Evolutionary conservation across 106 monocot genomes (phyloP).

Genomic region (Dendrobium officinale): DNA sequence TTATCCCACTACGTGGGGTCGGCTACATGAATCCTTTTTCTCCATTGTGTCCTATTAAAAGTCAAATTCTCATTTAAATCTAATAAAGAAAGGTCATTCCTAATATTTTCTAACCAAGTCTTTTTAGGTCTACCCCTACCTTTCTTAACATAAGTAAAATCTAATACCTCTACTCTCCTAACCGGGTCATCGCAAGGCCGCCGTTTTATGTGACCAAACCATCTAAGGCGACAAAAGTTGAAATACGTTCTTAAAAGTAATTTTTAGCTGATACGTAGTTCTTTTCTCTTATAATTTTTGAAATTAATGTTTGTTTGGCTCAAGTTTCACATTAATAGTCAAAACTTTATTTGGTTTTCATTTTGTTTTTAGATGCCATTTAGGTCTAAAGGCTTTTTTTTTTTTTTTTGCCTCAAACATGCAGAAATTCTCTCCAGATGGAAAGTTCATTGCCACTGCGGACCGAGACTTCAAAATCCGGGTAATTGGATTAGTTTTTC

Average conservation of each 20-base stretch:
- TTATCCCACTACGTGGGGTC: too few relatives aligned
- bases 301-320: neutral
- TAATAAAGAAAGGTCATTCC: too few relatives aligned
- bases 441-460: slow-evolving; percentile 83
- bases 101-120: too few relatives aligned
- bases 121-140: too few relatives aligned
- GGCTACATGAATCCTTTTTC: too few relatives aligned
- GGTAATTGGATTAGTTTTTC: slow-evolving; percentile 29
- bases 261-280: neutral
- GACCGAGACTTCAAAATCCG: slow-evolving; percentile 96
- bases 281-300: neutral
- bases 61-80: too few relatives aligned
- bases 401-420: slow-evolving; percentile 2
- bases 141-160: too few relatives aligned
- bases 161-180: too few relatives aligned
- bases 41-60: too few relatives aligned
- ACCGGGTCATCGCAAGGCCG: too few relatives aligned
- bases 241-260: neutral
- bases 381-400: neutral
- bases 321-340: neutral
- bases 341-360: neutral
- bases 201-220: too few relatives aligned
- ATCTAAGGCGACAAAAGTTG: neutral
- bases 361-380: neutral
- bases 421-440: slow-evolving; percentile 88